These are phyloP conservation scores for Veloboletus limbatus DNA, from an alignment of 1,284 basidiomycete genomes.

Conservation along the genomic window DNA sequence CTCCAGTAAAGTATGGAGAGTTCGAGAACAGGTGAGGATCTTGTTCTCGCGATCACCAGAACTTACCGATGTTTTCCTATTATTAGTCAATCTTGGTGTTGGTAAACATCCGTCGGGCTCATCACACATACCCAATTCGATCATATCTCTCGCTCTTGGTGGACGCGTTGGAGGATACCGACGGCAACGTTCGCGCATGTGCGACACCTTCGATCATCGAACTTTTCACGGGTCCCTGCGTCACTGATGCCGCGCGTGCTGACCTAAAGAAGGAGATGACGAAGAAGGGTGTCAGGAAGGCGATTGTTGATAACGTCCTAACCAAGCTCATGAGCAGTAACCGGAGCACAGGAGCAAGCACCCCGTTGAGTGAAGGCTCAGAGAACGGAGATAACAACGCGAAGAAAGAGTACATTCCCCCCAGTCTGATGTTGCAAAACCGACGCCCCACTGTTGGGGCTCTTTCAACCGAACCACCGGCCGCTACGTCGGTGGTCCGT, in stretches of 20 bases:
- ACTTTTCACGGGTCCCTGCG: slow-evolving; percentile 79
- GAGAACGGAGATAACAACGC: slow-evolving; percentile 52
- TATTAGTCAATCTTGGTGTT: slow-evolving; percentile 66
- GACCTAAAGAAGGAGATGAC: slow-evolving; percentile 92
- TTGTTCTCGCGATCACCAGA: not conserved
- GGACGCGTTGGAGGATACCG: slow-evolving; percentile 85
- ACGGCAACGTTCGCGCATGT: slow-evolving; percentile 85
- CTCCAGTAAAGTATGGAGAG: slow-evolving; percentile 76
- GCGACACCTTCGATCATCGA: slow-evolving; percentile 79
- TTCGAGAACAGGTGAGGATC: slow-evolving; percentile 73
- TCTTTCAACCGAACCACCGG: slow-evolving; percentile 21
- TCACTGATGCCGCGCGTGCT: slow-evolving; percentile 81
- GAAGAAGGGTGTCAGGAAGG: slow-evolving; percentile 82
- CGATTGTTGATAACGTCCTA: slow-evolving; percentile 73
- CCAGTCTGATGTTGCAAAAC: slow-evolving; percentile 60
- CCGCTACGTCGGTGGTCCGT: slow-evolving; percentile 39
- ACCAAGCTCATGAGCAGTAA: slow-evolving; percentile 51
- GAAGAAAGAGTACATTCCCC: slow-evolving; percentile 66
- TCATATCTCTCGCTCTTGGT: slow-evolving; percentile 82
- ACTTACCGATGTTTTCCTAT: slow-evolving; percentile 2
- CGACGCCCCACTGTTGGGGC: slow-evolving; percentile 43
- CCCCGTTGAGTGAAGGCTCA: slow-evolving; percentile 52
- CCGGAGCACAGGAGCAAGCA: slow-evolving; percentile 39
- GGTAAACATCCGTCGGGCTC: slow-evolving; percentile 62
- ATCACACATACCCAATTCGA: slow-evolving; percentile 77